Evolutionary conservation across 495 filamentous ascomycete genomes (phyloP), one percentile per base, ranked within the genome.

Genomic region (Aspergillus wentii): DNA sequence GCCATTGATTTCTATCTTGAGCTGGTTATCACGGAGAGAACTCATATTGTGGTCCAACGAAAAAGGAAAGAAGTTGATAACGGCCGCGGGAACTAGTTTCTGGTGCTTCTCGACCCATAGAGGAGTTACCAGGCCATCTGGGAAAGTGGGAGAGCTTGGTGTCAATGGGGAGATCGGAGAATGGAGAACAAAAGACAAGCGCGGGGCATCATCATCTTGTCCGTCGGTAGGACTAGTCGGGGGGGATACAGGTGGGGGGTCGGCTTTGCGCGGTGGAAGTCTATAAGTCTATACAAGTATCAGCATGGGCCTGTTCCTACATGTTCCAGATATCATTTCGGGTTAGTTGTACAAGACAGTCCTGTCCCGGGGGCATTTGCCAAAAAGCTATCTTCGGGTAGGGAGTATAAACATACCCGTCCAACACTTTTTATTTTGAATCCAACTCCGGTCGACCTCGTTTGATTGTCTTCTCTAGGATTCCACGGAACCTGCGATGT

Each of bases 91-190:
- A 23, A 96, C 66, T 5, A 86, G 67, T 6, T 80, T 62, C 46
- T 94, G 88, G 56, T 95, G 89, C 56, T 95, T 96, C 25, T 75
- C 75, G 13, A 88, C 65, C 90, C 90, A 96, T 36, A 79, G 61
- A 3, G 82, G 73, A 21, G 86, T 79, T 56, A 96, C 78, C 25
- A 95, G 55, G 4, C 90, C 90, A 68, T 95, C 90, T 13, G 90
- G 88, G 44, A 85, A 95, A 10, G 90, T 75, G 3, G 78, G 72
- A 0, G 88, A 92, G 17, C 74, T 70, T 3, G 88, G 86, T 14
- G 84, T 86, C 35, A 95, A 68, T 5, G 90, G 90, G 5, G 90
- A 96, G 35, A 94, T 77, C 3, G 89, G 84, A 2, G 90, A 95
- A 56, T 96, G 90, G 11, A 95, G 72, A 9, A 77, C 56, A 26